Base-by-base conservation (phyloP, 2,329 filamentous ascomycete genomes). In the Plectosphaerella sp. region DNA sequence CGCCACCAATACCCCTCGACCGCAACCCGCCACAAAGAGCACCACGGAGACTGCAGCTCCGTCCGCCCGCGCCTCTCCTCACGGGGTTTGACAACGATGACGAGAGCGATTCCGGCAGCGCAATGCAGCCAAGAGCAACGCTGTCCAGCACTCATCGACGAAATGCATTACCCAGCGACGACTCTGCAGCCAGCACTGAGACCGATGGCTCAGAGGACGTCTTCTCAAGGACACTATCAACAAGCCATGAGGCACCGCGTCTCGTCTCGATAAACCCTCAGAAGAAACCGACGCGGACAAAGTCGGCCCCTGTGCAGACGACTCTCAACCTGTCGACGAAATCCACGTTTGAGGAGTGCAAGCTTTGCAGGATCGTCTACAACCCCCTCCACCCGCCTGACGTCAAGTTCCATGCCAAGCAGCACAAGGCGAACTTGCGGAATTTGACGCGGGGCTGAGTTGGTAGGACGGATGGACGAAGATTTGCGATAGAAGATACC, bases 351-450 rank as follows among this genome's bases (percentile, higher is more conserved):
- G 67, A 70, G 2, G 72, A 76, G 50, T 76, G 73, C 55, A 72
- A 65, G 48, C 52, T 67, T 3, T 76, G 73, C 55, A 63, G 73
- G 49, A 74, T 66, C 1, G 68, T 75, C 8, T 75, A 71, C 64
- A 75, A 75, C 48, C 73, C 72, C 0, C 57, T 73, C 5, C 71
- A 69, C 50, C 71, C 72, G 4, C 69, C 69, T 25, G 73, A 75
- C 51, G 72, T 74, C 15, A 74, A 70, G 52, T 72, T 66, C 15
- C 73, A 75, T 51, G 59, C 62, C 2, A 72, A 70, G 52, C 64
- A 67, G 35, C 73, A 75, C 50, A 75, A 49, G 48, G 39, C 48
- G 9, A 49, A 43, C 7, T 14, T 49, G 37, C 22, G 39, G 16
- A 74, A 62, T 20, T 20, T 43, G 16, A 20, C 41, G 18, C 5